Evolutionary conservation across 331 rosid species (phyloP), one percentile per base, ranked within the genome.

Genomic region (Erythrophleum ivorense): DNA sequence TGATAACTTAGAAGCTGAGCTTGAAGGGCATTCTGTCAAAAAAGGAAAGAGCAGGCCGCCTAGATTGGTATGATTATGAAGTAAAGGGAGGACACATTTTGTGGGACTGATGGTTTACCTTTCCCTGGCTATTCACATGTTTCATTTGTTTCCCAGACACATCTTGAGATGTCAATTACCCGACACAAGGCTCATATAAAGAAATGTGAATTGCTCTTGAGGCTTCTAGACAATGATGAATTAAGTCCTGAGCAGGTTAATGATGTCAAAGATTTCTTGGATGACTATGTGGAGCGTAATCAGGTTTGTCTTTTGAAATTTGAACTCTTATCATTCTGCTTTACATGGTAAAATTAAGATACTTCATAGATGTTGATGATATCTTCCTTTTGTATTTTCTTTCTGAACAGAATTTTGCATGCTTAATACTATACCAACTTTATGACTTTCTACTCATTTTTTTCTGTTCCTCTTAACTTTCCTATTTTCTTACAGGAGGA

Each of bases 121-220:
- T 74, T 55, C 40, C 19, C 65, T 79, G 68, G 55, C 59, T 21
- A 60, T 71, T 80, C 50, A 65, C 36, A 16, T 65, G 41, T 87
- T 65, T 71, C 57, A 24, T 81, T 80, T 73, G 67, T 85, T 65
- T 63, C 45, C 67, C 88, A 93, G 97, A 83, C 80, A 18, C 97
- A 91, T 86, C 86, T 93, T 40, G 97, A 93, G 87, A 85, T 91
- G 36, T 93, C 97, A 71, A 91, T 93, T 78, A 74, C 88, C 52
- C 92, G 97, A 75, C 97, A 93, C 88, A 93, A 87, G 91, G 97
- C 97, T 80, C 97, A 93, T 84, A 84, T 91, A 78, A 93, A 90
- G 91, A 91, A 93, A 86, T 87, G 91, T 79, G 97, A 93, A 81
- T 81, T 91, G 29, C 89, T 93, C 83, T 85, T 93, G 91, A 88